Evolutionary conservation across 164 flowering plant species (phyloP), one percentile per base, ranked within the genome.

Genomic region (Annona cherimola): DNA sequence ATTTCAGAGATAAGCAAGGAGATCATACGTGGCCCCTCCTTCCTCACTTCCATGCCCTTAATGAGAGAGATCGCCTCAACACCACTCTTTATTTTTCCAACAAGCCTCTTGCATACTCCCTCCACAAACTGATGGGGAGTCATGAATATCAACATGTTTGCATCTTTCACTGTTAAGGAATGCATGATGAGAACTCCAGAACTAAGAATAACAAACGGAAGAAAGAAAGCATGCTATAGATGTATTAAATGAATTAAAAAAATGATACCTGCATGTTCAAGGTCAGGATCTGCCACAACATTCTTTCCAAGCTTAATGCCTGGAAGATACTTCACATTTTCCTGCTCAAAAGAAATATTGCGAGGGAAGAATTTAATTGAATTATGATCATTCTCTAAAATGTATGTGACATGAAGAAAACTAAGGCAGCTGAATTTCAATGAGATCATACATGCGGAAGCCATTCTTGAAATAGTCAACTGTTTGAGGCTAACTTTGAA

Each of bases 71-170:
- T 87, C 1, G 93, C 97, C 76, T 91, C 84, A 9, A 73, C 96
- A 75, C 80, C 87, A 45, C 68, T 63, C 72, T 73, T 86, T 45
- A 91, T 72, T 82, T 93, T 93, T 73, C 97, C 99, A 57, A 75
- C 85, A 60, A 95, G 83, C 71, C 84, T 86, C 73, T 76, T 87
- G 81, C 99, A 95, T 76, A 93, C 83, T 5, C 89, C 97, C 76
- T 90, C 94, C 90, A 95, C 84, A 79, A 91, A 95, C 66, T 95
- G 99, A 83, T 95, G 99, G 0, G 99, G 99, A 9, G 93, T 89
- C 71, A 91, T 98, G 79, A 95, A 93, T 18, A 95, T 96, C 79
- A 95, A 77, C 96, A 91, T 85, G 69, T 86, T 83, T 69, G 98
- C 96, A 83, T 90, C 96, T 79, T 78, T 81, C 65, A 92, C 99